These are phyloP conservation scores for Diutina scorzettiae DNA, from an alignment of 1,139 yeast species.

Conservation along the genomic window DNA sequence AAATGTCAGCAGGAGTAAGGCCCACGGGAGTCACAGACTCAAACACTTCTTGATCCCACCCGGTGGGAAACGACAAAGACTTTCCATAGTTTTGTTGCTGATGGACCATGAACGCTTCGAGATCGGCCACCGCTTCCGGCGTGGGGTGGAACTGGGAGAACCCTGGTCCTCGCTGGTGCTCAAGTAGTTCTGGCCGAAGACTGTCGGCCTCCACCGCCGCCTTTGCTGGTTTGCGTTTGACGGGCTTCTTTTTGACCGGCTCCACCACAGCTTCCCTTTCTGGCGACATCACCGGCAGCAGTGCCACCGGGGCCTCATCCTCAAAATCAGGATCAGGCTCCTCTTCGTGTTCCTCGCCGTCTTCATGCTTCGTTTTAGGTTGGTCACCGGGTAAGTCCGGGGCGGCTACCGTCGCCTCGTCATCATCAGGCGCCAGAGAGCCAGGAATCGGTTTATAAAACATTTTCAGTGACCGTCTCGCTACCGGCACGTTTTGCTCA, in stretches of 20 bases:
- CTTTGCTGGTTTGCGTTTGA: background rate
- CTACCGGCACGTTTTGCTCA: slow-evolving; percentile 16
- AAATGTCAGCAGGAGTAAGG: background rate
- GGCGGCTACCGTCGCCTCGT: background rate
- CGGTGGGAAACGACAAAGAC: background rate
- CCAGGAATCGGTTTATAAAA: background rate
- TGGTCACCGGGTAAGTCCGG: background rate
- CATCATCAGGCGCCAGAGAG: background rate
- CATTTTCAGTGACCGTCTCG: slow-evolving; percentile 3
- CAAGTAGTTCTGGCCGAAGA: background rate
- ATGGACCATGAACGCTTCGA: background rate
- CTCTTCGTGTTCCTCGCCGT: background rate
- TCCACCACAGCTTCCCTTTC: background rate
- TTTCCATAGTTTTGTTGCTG: background rate
- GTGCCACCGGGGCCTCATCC: background rate
- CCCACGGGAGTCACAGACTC: background rate
- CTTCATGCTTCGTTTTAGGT: background rate
- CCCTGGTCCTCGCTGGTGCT: background rate
- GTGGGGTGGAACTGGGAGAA: background rate
- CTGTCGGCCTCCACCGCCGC: background rate
- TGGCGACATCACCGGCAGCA: slow-evolving; percentile 1
- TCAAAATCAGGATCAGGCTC: slow-evolving; percentile 3
- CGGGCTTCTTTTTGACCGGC: background rate
- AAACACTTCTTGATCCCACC: background rate
- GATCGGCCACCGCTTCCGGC: background rate